These are phyloP conservation scores for Colletotrichum magnum DNA, from an alignment of 2,329 filamentous ascomycete species.

Conservation along the genomic window DNA sequence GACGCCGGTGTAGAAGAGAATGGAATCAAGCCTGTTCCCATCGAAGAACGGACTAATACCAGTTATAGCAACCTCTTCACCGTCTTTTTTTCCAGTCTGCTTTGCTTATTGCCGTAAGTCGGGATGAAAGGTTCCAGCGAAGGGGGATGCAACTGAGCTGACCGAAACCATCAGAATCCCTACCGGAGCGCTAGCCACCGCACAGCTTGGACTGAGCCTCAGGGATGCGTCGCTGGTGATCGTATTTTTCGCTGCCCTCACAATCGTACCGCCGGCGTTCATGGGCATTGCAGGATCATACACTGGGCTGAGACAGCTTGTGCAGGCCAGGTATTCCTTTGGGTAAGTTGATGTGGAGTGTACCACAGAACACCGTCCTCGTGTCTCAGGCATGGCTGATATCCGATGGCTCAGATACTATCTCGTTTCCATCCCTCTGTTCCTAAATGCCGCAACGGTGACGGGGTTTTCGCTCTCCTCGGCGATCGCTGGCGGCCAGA, in stretches of 20 bases:
- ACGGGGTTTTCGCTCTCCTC: conserved; percentile 71
- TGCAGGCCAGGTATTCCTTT: conserved; percentile 73
- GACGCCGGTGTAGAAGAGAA: conserved; percentile 65
- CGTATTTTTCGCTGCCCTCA: conserved; percentile 70
- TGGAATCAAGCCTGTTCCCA: conserved; percentile 69
- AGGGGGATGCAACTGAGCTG: neutral
- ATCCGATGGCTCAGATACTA: conserved; percentile 54
- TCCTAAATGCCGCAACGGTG: conserved; percentile 70
- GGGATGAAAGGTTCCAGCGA: neutral
- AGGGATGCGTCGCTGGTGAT: conserved; percentile 70
- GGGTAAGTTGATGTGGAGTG: conserved; percentile 53
- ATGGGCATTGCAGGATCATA: conserved; percentile 68
- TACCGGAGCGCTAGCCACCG: conserved; percentile 71
- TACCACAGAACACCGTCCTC: too few species aligned
- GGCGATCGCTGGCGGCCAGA: conserved; percentile 69
- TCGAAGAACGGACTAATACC: conserved; percentile 66
- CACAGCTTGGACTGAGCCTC: conserved; percentile 67
- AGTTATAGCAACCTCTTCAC: conserved; percentile 71
- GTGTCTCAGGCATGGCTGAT: neutral
- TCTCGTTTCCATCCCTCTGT: conserved; percentile 64
- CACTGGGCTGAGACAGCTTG: conserved; percentile 72
- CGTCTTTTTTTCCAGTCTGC: conserved; percentile 71
- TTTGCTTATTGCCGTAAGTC: conserved; percentile 70
- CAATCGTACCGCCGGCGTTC: conserved; percentile 68
- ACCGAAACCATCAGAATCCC: conserved; percentile 58